Base-by-base conservation (phyloP, 2,329 filamentous ascomycete genomes). In the Aphanocladium album region DNA sequence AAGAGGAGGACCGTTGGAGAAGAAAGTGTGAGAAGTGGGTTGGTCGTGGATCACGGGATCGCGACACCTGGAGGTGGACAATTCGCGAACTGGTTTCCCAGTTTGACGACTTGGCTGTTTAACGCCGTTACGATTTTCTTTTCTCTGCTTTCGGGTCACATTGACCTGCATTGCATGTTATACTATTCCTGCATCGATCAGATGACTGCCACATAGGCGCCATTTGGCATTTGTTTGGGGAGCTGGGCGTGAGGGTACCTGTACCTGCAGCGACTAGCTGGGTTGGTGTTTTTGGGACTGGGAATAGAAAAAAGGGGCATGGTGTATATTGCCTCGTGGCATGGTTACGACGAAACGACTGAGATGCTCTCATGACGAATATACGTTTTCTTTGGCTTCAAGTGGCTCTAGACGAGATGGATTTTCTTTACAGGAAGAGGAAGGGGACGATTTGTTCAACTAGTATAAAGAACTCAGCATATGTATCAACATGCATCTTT, bases 1-100 rank as follows among this genome's bases (percentile, higher is more conserved):
- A 93, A 69, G 95, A 99, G 75, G 95, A 99, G 76, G 88, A 91
- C 52, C 83, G 90, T 63, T 99, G 95, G 95, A 83, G 89, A 66
- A 87, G 88, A 72, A 93, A 93, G 76, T 93, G 93, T 66, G 88
- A 90, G 71, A 87, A 85, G 69, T 99, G 95, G 95, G 84, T 93
- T 64, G 83, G 83, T 56, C 77, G 81, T 64, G 80, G 83, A 55
- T 74, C 78, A 35, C 77, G 81, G 61, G 79, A 85, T 64, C 79
- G 81, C 67, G 82, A 83, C 65, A 79, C 82, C 57, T 92, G 89
- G 91, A 84, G 89, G 74, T 96, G 91, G 92, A 86, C 86, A 53
- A 89, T 88, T 61, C 80, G 85, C 62, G 83, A 87, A 65, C 81
- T 88, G 65, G 76, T 80, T 54, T 76, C 76, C 51, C 75, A 77